A percentile compares a stretch with the other conserved stretches of the same genome.
phyloP scores from a whole-genome alignment of 306 rosid genomes.

The Lablab purpureus region DNA sequence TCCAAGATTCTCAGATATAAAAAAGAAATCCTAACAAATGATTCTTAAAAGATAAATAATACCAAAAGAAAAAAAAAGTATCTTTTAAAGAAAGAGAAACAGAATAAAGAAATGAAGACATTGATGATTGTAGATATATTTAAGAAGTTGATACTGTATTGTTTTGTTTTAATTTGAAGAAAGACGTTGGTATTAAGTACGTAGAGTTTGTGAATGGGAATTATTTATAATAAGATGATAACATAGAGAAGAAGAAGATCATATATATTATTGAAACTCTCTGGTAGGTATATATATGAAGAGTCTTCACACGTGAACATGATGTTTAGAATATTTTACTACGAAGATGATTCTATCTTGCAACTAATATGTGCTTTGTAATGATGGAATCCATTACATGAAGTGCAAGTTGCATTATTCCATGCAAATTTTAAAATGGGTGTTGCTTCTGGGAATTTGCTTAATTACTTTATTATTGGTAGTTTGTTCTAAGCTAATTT shows the following conservation, averaged over 20 bases:
- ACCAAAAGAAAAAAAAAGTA: background rate
- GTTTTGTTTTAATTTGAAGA: background rate
- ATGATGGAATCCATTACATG: constrained; percentile 53
- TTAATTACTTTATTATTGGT: constrained; percentile 30
- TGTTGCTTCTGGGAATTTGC: constrained; percentile 44
- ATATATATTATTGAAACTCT: constrained; percentile 22
- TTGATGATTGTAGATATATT: background rate
- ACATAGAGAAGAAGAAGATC: background rate
- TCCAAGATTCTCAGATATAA: background rate
- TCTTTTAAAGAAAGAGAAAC: background rate
- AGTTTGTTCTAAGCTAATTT: constrained; percentile 36
- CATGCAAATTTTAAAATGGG: constrained; percentile 40
- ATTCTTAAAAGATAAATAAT: background rate
- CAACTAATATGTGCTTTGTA: constrained; percentile 41
- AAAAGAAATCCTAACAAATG: background rate
- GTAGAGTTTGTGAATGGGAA: too few species aligned
- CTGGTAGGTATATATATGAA: constrained; percentile 40
- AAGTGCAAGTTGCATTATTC: constrained; percentile 41
- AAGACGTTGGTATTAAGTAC: too few species aligned
- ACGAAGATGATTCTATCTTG: constrained; percentile 38
- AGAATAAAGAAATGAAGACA: background rate
- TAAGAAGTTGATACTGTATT: background rate
- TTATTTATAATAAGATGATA: too few species aligned
- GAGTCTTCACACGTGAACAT: constrained; percentile 43
- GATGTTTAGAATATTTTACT: constrained; percentile 40